Evolutionary conservation across 2,329 filamentous ascomycete genomes (phyloP), one percentile per base, ranked within the genome.

Genomic region (Pseudogymnoascus sp.): DNA sequence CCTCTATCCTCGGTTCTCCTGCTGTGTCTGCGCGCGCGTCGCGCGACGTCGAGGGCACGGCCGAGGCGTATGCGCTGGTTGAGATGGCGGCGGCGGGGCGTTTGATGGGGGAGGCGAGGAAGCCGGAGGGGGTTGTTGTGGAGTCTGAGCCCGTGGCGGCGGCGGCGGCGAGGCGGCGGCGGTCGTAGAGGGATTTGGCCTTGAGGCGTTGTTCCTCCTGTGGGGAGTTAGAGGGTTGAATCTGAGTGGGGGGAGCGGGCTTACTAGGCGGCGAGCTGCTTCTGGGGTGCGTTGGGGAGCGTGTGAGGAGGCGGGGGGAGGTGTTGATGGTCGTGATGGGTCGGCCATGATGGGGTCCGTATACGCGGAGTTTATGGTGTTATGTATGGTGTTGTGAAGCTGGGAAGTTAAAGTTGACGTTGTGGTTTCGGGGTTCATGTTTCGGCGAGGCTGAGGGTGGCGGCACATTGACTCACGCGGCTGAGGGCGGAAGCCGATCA

Each of bases 181-280:
- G 47, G 47, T 53, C 47, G 3, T 53, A 53, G 15, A 53, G 47
- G 9, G 47, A 53, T 81, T 97, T 97, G 63, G 95, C 91, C 76
- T 87, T 90, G 31, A 97, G 83, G 19, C 93, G 86, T 70, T 87
- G 93, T 74, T 93, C 87, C 84, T 97, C 93, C 90, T 95, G 64
- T 36, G 15, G n/a, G 2, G 23, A 10, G 47, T 53, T 53, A 53
- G 47, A 53, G 26, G 15, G 23, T 13, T 2, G 26, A 26, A 4
- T 11, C 5, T 13, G 21, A 7, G 13, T 11, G 15, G 8, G 8
- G 47, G 1, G 15, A n/a, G 26, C 6, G 4, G n/a, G 26, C 47
- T 53, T 53, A 53, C 47, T 2, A 53, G 26, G 47, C 26, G 47
- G 47, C 47, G 47, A 4, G 47, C 47, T 53, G 47, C 47, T 1